A percentile compares a stretch with the other conserved stretches of the same genome.
These are phyloP conservation scores for Tylopilus balloui DNA, from an alignment of 768 basidiomycete species.

Conservation along the genomic window DNA sequence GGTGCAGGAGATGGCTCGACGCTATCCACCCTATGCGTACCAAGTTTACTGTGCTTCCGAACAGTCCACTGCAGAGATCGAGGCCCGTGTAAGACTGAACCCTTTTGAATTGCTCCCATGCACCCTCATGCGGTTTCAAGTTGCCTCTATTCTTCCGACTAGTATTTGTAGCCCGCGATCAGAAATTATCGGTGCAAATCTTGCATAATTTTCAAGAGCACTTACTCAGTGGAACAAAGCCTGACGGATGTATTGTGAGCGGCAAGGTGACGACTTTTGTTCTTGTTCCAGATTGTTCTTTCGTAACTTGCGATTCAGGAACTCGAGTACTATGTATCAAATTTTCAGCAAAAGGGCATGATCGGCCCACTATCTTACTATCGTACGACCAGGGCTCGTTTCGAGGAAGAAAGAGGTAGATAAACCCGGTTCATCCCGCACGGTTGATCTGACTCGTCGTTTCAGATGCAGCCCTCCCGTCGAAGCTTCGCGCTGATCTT, in stretches of 20 bases:
- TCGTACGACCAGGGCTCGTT: slow-evolving; percentile 54
- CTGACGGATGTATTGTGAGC: slow-evolving; percentile 15
- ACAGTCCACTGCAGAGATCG: slow-evolving; percentile 50
- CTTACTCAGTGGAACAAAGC: slow-evolving; percentile 3
- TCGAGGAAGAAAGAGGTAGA: slow-evolving; percentile 58
- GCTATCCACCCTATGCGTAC: slow-evolving; percentile 58
- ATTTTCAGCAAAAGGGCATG: slow-evolving; percentile 46
- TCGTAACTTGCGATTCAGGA: slow-evolving; percentile 41
- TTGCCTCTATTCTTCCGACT: slow-evolving; percentile 17
- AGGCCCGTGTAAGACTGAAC: slow-evolving; percentile 44
- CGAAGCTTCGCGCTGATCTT: slow-evolving; percentile 42
- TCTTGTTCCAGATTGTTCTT: neutral
- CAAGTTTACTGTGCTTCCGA: slow-evolving; percentile 61
- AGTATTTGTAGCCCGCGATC: slow-evolving; percentile 3
- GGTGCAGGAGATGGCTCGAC: slow-evolving; percentile 46
- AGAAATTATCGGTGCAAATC: neutral
- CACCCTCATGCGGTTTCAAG: slow-evolving; percentile 26
- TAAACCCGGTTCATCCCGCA: neutral
- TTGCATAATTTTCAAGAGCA: slow-evolving; percentile 8
- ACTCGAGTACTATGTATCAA: slow-evolving; percentile 45
- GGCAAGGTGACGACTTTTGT: slow-evolving; percentile 13
- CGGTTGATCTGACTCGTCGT: neutral
- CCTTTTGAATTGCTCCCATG: neutral
- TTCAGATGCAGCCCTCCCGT: slow-evolving; percentile 41
- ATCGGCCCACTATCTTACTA: slow-evolving; percentile 76